Evolutionary conservation across 257 asterid genomes (phyloP), one percentile per base, ranked within the genome.

Genomic region (Lavandula angustifolia): DNA sequence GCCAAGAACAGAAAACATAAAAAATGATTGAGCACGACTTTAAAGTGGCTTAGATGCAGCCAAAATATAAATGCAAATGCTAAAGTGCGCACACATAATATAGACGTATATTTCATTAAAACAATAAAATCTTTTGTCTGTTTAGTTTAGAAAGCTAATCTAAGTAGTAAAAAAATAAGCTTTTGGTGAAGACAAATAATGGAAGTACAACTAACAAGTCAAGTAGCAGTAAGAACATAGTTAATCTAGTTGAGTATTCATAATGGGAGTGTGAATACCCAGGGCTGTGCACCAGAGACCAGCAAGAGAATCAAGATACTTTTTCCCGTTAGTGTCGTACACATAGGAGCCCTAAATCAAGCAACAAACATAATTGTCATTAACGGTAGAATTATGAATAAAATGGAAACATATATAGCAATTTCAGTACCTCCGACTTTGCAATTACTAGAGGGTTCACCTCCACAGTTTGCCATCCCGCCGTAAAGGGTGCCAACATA

Each of bases 401-500:
- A 37, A 65, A 14, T n/a, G 4, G 17, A 53, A 62, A 16, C 2
- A 33, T 22, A 33, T 22, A 41, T 35, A 27, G 62, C 4, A 54
- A 50, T 38, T 53, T 37, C 5, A 17, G 9, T 67, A 92, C 99
- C 96, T 92, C 92, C 1, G 99, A 89, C 78, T 67, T 89, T 66
- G 86, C 96, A 33, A 92, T 89, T n/a, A 92, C 79, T 10, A 92
- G 78, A 50, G 99, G 99, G 68, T 87, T 33, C 82, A 75, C 9
- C 60, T 89, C 94, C 0, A 82, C 58, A 58, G 82, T 74, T 41
- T 87, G 96, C 90, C 95, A 89, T 72, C 96, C 99, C 31, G 99
- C 94, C 34, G 99, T 92, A 65, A 92, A 92, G 33, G 99, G 99
- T 22, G 99, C 99, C 78, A 92, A 75, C 97, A 92, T 92, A 62